Conservation (phyloP, 495 filamentous ascomycete species). For the Penicillium tannophilum region DNA sequence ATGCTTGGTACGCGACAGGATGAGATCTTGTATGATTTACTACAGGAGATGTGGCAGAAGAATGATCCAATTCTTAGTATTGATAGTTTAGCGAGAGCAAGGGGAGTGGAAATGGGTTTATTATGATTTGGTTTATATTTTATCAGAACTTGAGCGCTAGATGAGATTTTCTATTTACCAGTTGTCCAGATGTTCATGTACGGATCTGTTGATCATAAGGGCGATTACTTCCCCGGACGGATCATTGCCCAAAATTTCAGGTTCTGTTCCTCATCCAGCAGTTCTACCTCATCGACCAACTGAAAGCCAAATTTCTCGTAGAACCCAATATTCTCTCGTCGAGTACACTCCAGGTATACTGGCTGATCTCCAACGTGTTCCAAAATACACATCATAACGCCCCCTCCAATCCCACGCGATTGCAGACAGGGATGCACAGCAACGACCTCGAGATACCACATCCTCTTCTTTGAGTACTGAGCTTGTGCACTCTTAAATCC, state of each 20-base stretch:
- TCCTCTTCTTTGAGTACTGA: slow-evolving; percentile 11
- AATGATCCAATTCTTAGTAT: slow-evolving; percentile 20
- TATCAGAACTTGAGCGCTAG: too few species aligned
- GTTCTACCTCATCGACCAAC: slow-evolving; percentile 25
- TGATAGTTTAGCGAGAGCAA: slow-evolving; percentile 28
- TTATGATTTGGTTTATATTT: slow-evolving; percentile 15
- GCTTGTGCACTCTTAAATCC: slow-evolving; percentile 10
- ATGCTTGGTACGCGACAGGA: slow-evolving; percentile 14
- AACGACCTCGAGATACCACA: slow-evolving; percentile 36
- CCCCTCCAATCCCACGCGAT: slow-evolving; percentile 26
- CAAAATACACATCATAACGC: slow-evolving; percentile 21
- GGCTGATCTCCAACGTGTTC: slow-evolving; percentile 17
- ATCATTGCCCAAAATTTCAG: slow-evolving; percentile 35
- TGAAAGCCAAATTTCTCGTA: slow-evolving; percentile 31
- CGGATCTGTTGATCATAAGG: not conserved
- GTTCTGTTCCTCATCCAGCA: slow-evolving; percentile 18
- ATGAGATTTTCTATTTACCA: too few species aligned
- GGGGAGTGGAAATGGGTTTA: slow-evolving; percentile 34
- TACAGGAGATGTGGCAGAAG: slow-evolving; percentile 35
- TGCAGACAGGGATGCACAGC: slow-evolving; percentile 35
- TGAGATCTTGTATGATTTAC: slow-evolving; percentile 26
- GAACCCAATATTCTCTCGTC: slow-evolving; percentile 28
- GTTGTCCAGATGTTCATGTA: too few species aligned
- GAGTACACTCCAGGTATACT: slow-evolving; percentile 31
- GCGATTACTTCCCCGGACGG: slow-evolving; percentile 4